Base-by-base conservation (phyloP, 169 alveolate genomes). In the Plasmodium chabaudi region DNA sequence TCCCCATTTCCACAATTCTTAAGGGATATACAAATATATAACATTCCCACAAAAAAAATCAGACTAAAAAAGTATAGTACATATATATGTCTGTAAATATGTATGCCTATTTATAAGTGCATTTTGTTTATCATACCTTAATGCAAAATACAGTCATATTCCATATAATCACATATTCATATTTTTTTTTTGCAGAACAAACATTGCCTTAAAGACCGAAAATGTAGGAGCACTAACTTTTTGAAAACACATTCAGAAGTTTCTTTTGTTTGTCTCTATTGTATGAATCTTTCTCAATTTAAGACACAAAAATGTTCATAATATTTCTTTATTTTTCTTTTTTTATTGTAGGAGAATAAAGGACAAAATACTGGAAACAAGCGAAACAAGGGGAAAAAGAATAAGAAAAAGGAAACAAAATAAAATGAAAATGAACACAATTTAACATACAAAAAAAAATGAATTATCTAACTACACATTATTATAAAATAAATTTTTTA, bases 1-100 rank as follows among this genome's bases (percentile, higher is more conserved):
- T 84, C 91, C 34, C 87, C 91, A 10, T 84, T 84, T 9, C 91
- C 91, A 12, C 91, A 84, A 64, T 84, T 84, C 49, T 70, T 84
- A 21, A 68, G 91, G 59, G 91, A 84, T 44, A 84, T 84, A 55
- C 91, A 84, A 42, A 84, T 84, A 56, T 84, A 46, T 27, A 70
- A 84, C 27, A 44, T 42, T 47, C 39, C 57, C 19, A 73, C 44
- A 46, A 84, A 84, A 63, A 84, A 84, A 59, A 84, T 84, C 34
- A 23, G 91, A 21, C 63, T 84, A 39, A 84, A 84, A 49, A 68
- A 47, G 90, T 82, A 82, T 57, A 21, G 25, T 21, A 1, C 25
- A 21, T 2, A 9, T n/a, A 25, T 19, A 34, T 57, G 2, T 3
- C 7, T 34, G 10, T 2, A 27, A 15, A 10, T 5, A 1, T 2